Conservation (phyloP, 2,329 filamentous ascomycete species). For the Trichoderma aggressivum region DNA sequence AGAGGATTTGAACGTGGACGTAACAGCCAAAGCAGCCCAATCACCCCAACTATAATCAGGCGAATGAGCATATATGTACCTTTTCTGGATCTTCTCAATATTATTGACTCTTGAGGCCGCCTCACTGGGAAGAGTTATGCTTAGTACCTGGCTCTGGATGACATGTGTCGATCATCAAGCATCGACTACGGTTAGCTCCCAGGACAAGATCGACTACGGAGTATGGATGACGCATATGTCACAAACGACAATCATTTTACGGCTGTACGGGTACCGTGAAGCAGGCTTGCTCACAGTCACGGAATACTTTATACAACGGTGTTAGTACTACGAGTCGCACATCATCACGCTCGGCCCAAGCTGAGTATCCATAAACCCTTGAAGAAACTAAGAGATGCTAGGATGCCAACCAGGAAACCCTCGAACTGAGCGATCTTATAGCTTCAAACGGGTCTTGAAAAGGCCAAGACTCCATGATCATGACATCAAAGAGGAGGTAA, state of each 20-base stretch:
- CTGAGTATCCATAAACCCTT: background rate
- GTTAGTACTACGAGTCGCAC: background rate
- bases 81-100: too few species aligned
- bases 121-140: background rate
- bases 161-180: background rate
- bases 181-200: background rate
- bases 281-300: background rate
- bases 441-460: background rate
- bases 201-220: background rate
- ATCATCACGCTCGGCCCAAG: background rate
- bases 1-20: background rate
- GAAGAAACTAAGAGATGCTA: background rate
- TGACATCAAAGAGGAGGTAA: background rate
- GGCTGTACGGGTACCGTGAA: background rate
- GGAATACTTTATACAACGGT: background rate
- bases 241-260: background rate
- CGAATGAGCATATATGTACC: too few species aligned
- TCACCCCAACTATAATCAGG: background rate
- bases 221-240: background rate
- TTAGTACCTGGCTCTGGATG: background rate
- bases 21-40: background rate
- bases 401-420: background rate
- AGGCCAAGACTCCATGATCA: background rate
- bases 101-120: background rate
- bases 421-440: background rate